Conservation (phyloP, 108 stramenopile genomes). For the Cyclotella baltica region DNA sequence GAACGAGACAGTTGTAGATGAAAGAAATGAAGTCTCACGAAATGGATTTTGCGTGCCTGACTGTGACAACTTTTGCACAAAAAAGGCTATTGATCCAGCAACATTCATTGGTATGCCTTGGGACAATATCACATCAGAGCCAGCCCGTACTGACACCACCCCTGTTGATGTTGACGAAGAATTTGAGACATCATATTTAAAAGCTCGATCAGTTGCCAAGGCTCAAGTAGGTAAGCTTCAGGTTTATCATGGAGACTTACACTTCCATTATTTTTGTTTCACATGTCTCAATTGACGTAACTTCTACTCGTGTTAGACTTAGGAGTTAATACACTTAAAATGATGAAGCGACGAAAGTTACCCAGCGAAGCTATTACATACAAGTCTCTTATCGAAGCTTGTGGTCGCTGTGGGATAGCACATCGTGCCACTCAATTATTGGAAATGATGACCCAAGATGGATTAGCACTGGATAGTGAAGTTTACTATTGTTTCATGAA, state of each 20-base stretch:
- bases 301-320: slow-evolving; percentile 47
- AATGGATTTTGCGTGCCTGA: slow-evolving; percentile 26
- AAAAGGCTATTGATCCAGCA: slow-evolving; percentile 38
- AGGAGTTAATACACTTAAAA: slow-evolving; percentile 76
- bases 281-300: neutral
- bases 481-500: slow-evolving; percentile 73
- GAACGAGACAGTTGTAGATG: slow-evolving; percentile 21
- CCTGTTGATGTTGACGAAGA: slow-evolving; percentile 12
- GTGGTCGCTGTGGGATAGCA: slow-evolving; percentile 83
- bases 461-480: slow-evolving; percentile 70
- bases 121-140: slow-evolving; percentile 4
- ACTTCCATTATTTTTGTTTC: neutral
- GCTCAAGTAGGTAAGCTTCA: slow-evolving; percentile 62
- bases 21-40: slow-evolving; percentile 7
- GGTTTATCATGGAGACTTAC: no score
- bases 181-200: slow-evolving; percentile 57
- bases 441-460: slow-evolving; percentile 82
- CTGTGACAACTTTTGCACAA: slow-evolving; percentile 44
- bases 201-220: slow-evolving; percentile 80
- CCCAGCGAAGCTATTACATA: slow-evolving; percentile 72
- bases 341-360: slow-evolving; percentile 67
- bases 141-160: neutral
- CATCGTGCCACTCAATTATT: slow-evolving; percentile 77
- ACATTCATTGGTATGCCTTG: slow-evolving; percentile 41
- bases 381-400: slow-evolving; percentile 86